Conservation (phyloP, 768 basidiomycete genomes). For the Tylopilus sp. region DNA sequence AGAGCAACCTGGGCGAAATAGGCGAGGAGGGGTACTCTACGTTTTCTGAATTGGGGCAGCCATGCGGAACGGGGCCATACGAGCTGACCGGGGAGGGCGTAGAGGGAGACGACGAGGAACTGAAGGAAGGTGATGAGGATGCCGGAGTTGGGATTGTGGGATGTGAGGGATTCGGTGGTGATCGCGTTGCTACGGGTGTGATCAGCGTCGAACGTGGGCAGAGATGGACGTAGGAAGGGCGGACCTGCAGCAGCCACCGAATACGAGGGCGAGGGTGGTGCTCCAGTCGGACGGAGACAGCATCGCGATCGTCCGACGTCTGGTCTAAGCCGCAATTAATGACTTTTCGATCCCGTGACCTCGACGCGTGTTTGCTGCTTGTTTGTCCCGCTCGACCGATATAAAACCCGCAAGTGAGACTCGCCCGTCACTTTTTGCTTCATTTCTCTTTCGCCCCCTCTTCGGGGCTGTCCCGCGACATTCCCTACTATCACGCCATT, state of each 20-base stretch:
- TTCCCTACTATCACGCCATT: constrained; percentile 34
- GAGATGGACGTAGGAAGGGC: background rate
- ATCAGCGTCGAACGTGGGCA: background rate
- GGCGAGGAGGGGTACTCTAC: constrained; percentile 64
- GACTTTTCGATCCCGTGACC: constrained; percentile 31
- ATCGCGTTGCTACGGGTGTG: constrained; percentile 62
- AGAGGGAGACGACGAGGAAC: constrained; percentile 71
- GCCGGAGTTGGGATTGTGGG: constrained; percentile 65
- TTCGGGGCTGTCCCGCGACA: constrained; percentile 16
- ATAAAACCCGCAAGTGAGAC: constrained; percentile 9
- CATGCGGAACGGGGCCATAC: constrained; percentile 19
- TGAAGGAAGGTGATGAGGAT: constrained; percentile 86
- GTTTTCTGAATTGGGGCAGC: constrained; percentile 51
- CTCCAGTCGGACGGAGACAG: constrained; percentile 44
- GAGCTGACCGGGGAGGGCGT: constrained; percentile 66
- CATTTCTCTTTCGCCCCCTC: constrained; percentile 12
- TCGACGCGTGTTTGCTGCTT: constrained; percentile 24
- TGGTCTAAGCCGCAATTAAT: too few species aligned
- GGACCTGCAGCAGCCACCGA: constrained; percentile 88
- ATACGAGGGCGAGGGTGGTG: constrained; percentile 67
- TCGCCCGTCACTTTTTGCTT: constrained; percentile 7
- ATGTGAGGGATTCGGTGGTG: constrained; percentile 70
- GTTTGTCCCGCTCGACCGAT: constrained; percentile 4
- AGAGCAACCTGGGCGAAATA: constrained; percentile 81
- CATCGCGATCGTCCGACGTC: too few species aligned